Conservation (phyloP, 805 yeast species). For the Tetrapisispora pingtungensis region DNA sequence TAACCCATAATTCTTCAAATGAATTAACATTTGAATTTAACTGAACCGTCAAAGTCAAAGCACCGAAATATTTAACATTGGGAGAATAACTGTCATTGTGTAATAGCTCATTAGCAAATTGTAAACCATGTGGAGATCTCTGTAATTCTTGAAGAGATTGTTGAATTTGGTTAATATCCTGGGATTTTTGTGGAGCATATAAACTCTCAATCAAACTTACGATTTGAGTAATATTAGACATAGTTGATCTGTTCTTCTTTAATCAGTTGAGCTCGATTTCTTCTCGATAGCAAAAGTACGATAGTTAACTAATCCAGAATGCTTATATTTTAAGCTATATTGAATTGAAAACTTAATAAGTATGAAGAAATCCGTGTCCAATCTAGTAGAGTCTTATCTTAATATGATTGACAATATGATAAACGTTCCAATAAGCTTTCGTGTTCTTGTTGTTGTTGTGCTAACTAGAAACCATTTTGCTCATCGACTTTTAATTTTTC, state of each 20-base stretch:
- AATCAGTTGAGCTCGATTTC: too few species aligned
- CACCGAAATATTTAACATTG: slow-evolving; percentile 29
- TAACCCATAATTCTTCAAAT: slow-evolving; percentile 12
- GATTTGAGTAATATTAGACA: not conserved
- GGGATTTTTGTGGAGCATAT: slow-evolving; percentile 21
- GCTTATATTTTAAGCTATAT: too few species aligned
- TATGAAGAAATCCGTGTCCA: too few species aligned
- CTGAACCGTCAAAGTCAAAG: slow-evolving; percentile 28
- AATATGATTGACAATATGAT: too few species aligned
- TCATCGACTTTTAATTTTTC: not conserved
- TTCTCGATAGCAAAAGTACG: too few species aligned
- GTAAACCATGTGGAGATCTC: slow-evolving; percentile 22
- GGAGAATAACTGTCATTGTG: slow-evolving; percentile 12
- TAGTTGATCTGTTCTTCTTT: not conserved
- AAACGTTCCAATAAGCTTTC: too few species aligned
- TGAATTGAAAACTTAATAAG: too few species aligned
- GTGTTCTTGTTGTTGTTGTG: too few species aligned
- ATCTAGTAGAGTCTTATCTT: too few species aligned
- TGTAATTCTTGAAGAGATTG: slow-evolving; percentile 24
- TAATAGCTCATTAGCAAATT: slow-evolving; percentile 22
- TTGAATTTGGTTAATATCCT: slow-evolving; percentile 24
- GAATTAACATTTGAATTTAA: slow-evolving; percentile 14
- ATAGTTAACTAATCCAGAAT: too few species aligned
- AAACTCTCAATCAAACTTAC: slow-evolving; percentile 18
- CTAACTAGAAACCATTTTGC: too few species aligned